A percentile compares a stretch with the other conserved stretches of the same genome.
phyloP scores from a whole-genome alignment of 768 basidiomycete genomes.

The Mycena galopus region DNA sequence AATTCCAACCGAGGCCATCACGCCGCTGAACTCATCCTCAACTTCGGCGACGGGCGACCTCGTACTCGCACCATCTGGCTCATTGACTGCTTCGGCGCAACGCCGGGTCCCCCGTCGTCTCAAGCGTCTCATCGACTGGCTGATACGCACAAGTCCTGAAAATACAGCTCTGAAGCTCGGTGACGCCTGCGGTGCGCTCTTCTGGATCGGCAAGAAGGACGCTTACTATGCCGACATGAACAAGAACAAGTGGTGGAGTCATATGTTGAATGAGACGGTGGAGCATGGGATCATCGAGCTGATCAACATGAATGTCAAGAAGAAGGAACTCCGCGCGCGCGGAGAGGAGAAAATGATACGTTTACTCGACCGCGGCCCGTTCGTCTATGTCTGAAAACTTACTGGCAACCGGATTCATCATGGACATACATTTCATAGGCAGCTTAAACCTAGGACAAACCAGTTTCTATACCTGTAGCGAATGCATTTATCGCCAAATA shows the following conservation, averaged over 20 bases:
- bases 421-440: too few relatives aligned
- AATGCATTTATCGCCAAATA: too few relatives aligned
- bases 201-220: not conserved
- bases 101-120: not conserved
- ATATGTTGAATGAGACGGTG: constrained; percentile 13
- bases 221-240: not conserved
- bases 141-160: not conserved
- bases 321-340: constrained; percentile 8
- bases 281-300: constrained; percentile 9
- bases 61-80: not conserved
- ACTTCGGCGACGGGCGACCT: not conserved
- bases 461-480: too few relatives aligned
- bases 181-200: not conserved
- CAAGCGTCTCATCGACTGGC: constrained; percentile 3
- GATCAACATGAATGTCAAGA: constrained; percentile 1
- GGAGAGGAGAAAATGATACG: constrained; percentile 22
- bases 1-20: not conserved
- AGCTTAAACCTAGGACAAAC: too few relatives aligned
- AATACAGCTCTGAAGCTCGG: not conserved
- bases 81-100: too few relatives aligned
- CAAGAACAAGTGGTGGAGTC: not conserved
- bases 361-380: constrained; percentile 13
- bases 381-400: constrained; percentile 10
- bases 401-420: too few relatives aligned
- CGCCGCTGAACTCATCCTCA: not conserved